Conservation (phyloP, 2,329 filamentous ascomycete genomes). For the Hypomyces rosellus region DNA sequence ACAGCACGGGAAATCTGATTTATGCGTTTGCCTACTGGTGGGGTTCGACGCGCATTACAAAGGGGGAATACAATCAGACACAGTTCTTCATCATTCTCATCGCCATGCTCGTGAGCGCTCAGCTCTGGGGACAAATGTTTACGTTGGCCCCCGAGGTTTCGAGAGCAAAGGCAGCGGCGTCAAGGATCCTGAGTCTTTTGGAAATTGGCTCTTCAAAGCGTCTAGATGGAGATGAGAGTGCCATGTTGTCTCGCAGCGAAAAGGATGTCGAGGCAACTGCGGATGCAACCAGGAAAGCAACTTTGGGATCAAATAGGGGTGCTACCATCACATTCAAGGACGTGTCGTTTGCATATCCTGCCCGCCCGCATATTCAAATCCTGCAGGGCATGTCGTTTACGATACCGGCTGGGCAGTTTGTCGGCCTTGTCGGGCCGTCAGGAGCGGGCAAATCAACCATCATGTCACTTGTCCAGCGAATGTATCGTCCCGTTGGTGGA, state of each 20-base stretch:
- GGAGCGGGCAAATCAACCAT: slow-evolving; percentile 64
- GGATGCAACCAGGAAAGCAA: slow-evolving; percentile 16
- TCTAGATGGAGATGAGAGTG: slow-evolving; percentile 13
- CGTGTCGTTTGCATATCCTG: slow-evolving; percentile 60
- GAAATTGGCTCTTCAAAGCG: slow-evolving; percentile 33
- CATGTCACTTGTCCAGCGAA: slow-evolving; percentile 47
- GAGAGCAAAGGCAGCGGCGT: slow-evolving; percentile 55
- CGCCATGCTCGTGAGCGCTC: slow-evolving; percentile 64
- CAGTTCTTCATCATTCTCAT: slow-evolving; percentile 72
- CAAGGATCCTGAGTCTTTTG: slow-evolving; percentile 48
- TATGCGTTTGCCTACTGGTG: slow-evolving; percentile 78
- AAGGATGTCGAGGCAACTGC: slow-evolving; percentile 34
- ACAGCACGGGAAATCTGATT: slow-evolving; percentile 58
- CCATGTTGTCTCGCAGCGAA: slow-evolving; percentile 10
- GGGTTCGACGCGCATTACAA: slow-evolving; percentile 64
- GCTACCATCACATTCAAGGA: slow-evolving; percentile 49
- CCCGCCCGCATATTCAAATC: slow-evolving; percentile 51
- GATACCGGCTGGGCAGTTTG: slow-evolving; percentile 54
- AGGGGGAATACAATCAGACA: slow-evolving; percentile 55
- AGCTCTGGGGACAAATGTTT: slow-evolving; percentile 69
- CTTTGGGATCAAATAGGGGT: slow-evolving; percentile 15
- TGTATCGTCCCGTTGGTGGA: slow-evolving; percentile 40
- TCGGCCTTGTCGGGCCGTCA: slow-evolving; percentile 58
- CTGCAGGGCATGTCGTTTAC: slow-evolving; percentile 50
- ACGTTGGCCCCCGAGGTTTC: slow-evolving; percentile 69